Evolutionary conservation across 805 yeast genomes (phyloP).

Genomic region (Huiozyma sinensis): DNA sequence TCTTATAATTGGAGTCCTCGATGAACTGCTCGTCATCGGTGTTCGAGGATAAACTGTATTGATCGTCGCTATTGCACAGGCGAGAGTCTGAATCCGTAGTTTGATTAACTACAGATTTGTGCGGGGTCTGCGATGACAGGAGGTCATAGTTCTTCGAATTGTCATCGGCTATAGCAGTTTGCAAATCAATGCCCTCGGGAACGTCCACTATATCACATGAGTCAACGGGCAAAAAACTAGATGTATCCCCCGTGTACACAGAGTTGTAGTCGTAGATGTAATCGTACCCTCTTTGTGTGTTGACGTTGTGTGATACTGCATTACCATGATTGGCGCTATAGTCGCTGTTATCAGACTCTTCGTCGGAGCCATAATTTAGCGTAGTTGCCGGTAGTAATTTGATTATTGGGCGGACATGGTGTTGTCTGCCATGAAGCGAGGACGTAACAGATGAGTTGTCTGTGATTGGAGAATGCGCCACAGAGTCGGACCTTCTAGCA

Average conservation of each 20-base stretch:
- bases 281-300: conserved; percentile 64
- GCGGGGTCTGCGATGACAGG: conserved; percentile 1
- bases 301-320: conserved; percentile 62
- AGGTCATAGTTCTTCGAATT: conserved; percentile 5
- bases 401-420: conserved; percentile 41
- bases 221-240: conserved; percentile 26
- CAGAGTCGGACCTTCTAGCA: conserved; percentile 21
- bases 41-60: conserved; percentile 9
- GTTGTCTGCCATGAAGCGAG: conserved; percentile 1
- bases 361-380: conserved; percentile 64
- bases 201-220: conserved; percentile 28
- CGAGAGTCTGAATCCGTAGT: not conserved
- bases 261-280: conserved; percentile 73
- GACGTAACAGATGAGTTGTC: conserved; percentile 21
- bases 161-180: conserved; percentile 24
- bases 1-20: conserved; percentile 17
- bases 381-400: conserved; percentile 80
- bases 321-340: conserved; percentile 31
- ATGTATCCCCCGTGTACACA: conserved; percentile 48
- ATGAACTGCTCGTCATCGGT: conserved; percentile 14
- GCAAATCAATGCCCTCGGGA: conserved; percentile 26
- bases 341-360: conserved; percentile 34
- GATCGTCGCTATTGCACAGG: conserved; percentile 6
- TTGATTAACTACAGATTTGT: not conserved
- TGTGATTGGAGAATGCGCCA: conserved; percentile 17